Base-by-base conservation (phyloP, 1,284 basidiomycete genomes). In the Ustilago xerochloae region DNA sequence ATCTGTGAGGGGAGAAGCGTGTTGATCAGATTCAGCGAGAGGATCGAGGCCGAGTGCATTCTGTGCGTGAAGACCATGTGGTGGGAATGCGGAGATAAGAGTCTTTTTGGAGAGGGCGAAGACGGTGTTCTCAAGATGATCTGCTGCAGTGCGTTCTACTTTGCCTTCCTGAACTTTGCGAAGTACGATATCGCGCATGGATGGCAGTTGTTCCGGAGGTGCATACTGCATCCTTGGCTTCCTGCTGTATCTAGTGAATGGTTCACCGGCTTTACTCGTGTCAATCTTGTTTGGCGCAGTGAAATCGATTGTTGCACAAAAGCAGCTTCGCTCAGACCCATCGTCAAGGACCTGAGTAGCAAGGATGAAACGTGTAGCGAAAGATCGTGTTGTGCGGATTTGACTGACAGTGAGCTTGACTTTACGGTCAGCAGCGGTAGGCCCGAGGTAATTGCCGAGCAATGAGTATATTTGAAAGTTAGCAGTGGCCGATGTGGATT, bases 381-480 rank as follows among this genome's bases (percentile, higher is more conserved):
- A 81, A 3, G 75, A 68, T 13, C 80, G 74, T 1, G 80, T 81
- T 46, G 64, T 64, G 29, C 80, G 74, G 15, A 81, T 39, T 16
- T 47, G 38, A 12, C 30, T 35, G 15, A 81, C 79, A 16, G 53
- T 57, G 24, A 75, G 68, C 22, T 69, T 69, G 35, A 74, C 79
- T 5, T 58, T 70, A 18, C 55, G 61, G 33, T 78, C 56, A 15
- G 75, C 50, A 4, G 51, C 39, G 7, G 75, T 76, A 5, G 80
- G 79, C 1, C 80, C 79, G 6, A 80, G 68, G 29, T 75, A 81
- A 50, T 65, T 70, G 36, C 77, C 79, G 1, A 66, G 41, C 2
- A 79, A 10, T n/a, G 80, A 80, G 46, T 79, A 79, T 39, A 78
- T 74, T 26, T 74, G 62, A 12, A 80, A 72, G 41, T 61, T 28